Conservation (phyloP, 495 filamentous ascomycete genomes). For the Geoglossum glabrum region DNA sequence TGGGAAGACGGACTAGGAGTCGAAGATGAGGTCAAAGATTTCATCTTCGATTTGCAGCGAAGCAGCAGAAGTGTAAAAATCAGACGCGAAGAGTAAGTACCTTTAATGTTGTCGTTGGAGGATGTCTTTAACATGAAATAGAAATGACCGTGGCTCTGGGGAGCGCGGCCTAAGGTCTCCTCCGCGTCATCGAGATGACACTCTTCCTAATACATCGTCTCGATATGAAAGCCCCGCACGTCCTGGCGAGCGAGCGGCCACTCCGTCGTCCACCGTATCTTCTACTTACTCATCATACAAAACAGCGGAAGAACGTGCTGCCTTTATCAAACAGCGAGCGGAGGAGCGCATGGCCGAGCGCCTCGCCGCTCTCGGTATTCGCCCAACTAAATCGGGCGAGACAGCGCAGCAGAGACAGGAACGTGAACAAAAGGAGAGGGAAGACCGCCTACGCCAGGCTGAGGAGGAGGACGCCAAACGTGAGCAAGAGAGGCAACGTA, state of each 20-base stretch:
- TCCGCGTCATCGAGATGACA: background rate
- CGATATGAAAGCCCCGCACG: slow-evolving; percentile 20
- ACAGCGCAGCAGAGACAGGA: slow-evolving; percentile 67
- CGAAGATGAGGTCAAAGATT: slow-evolving; percentile 88
- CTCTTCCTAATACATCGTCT: slow-evolving; percentile 5
- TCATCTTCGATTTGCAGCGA: slow-evolving; percentile 89
- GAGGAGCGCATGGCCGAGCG: slow-evolving; percentile 96
- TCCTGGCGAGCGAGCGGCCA: slow-evolving; percentile 20
- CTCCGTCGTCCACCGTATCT: slow-evolving; percentile 18
- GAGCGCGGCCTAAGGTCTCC: background rate
- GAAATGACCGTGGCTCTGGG: background rate
- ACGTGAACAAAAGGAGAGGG: slow-evolving; percentile 69
- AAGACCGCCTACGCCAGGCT: slow-evolving; percentile 66
- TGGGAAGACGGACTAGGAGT: slow-evolving; percentile 97
- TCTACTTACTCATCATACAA: slow-evolving; percentile 61
- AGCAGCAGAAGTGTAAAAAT: slow-evolving; percentile 55
- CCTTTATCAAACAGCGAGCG: slow-evolving; percentile 91
- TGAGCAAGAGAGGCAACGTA: slow-evolving; percentile 67
- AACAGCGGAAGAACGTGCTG: slow-evolving; percentile 80
- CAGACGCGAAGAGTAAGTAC: slow-evolving; percentile 50
- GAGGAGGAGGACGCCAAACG: slow-evolving; percentile 91
- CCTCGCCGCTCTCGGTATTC: slow-evolving; percentile 81
- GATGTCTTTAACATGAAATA: background rate
- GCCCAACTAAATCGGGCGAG: slow-evolving; percentile 53
- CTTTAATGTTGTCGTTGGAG: slow-evolving; percentile 10